Conservation (phyloP, 2,329 filamentous ascomycete genomes). For the Orbilia ellipsospora region DNA sequence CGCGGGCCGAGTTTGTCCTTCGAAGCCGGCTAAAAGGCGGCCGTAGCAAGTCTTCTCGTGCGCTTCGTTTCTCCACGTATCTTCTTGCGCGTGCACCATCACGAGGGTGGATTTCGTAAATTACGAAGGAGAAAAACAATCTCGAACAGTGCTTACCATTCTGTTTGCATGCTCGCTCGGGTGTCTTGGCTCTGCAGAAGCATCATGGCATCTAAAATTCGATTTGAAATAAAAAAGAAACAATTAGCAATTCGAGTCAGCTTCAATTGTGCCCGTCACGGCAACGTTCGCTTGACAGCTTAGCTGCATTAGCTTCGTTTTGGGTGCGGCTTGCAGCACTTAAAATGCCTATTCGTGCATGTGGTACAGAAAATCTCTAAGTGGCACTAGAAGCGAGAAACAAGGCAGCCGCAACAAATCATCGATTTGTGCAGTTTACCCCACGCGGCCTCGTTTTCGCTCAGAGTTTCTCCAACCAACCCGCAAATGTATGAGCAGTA, state of each 20-base stretch:
- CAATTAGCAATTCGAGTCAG: conserved; percentile 16
- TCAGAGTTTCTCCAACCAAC: conserved; percentile 29
- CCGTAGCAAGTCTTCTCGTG: not conserved
- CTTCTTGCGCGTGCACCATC: conserved; percentile 23
- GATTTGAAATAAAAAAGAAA: conserved; percentile 60
- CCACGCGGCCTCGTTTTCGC: conserved; percentile 30
- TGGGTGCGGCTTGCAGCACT: conserved; percentile 28
- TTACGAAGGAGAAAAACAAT: conserved; percentile 12
- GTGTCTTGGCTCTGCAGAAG: conserved; percentile 69
- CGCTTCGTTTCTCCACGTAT: conserved; percentile 21
- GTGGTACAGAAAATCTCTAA: conserved; percentile 44
- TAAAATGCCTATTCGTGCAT: conserved; percentile 8
- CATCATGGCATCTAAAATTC: conserved; percentile 73
- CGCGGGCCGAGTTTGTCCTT: conserved; percentile 47
- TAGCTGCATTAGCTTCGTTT: conserved; percentile 19
- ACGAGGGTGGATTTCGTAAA: conserved; percentile 34
- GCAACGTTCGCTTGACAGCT: conserved; percentile 33
- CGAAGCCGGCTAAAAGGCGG: conserved; percentile 42
- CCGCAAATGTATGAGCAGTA: conserved; percentile 29
- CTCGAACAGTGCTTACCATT: conserved; percentile 66
- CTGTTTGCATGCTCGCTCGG: conserved; percentile 82
- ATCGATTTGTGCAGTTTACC: conserved; percentile 19
- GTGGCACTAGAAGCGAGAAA: conserved; percentile 53
- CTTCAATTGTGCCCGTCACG: conserved; percentile 1
- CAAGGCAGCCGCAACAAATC: conserved; percentile 46